phyloP scores from a whole-genome alignment of 2,329 filamentous ascomycete species.

The Metarhizium album region DNA sequence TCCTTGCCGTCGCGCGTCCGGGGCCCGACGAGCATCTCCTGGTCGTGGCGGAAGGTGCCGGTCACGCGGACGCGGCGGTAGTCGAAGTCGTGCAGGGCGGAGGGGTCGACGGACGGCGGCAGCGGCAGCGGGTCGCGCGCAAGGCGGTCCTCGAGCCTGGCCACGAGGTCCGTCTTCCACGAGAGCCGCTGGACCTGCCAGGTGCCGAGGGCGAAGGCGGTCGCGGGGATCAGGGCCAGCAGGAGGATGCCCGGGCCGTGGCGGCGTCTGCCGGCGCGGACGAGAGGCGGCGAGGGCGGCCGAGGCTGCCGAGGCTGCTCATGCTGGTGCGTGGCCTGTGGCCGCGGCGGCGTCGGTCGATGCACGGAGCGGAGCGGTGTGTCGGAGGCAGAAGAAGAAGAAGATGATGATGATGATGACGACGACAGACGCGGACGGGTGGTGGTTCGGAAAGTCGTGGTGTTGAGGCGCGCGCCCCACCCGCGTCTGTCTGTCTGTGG shows the following conservation, averaged over 20 bases:
- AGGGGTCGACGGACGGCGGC: conserved; percentile 70
- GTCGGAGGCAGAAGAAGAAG: too few relatives aligned
- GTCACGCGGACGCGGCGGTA: conserved; percentile 72
- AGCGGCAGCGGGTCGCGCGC: conserved; percentile 77
- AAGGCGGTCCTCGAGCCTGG: conserved; percentile 84
- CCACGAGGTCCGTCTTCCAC: conserved; percentile 90
- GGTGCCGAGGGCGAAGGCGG: conserved; percentile 78
- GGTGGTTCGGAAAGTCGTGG: too few relatives aligned
- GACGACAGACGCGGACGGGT: too few relatives aligned
- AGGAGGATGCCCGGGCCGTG: conserved; percentile 76
- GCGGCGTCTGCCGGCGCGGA: conserved; percentile 58
- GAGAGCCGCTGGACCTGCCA: conserved; percentile 91
- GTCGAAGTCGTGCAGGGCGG: conserved; percentile 80
- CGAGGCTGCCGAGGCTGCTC: too few relatives aligned
- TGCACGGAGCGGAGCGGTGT: too few relatives aligned
- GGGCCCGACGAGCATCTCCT: conserved; percentile 93
- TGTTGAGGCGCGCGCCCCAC: too few relatives aligned
- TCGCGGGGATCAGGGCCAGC: conserved; percentile 79
- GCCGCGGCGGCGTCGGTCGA: too few relatives aligned
- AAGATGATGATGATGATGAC: too few relatives aligned
- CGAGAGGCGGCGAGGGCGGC: conserved; percentile 66
- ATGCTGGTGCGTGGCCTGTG: too few relatives aligned
- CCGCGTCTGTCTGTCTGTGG: too few relatives aligned
- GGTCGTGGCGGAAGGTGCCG: conserved; percentile 71
- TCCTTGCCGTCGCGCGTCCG: conserved; percentile 81